Conservation (phyloP, 495 filamentous ascomycete species). For the Aspergillus nidulans region DNA sequence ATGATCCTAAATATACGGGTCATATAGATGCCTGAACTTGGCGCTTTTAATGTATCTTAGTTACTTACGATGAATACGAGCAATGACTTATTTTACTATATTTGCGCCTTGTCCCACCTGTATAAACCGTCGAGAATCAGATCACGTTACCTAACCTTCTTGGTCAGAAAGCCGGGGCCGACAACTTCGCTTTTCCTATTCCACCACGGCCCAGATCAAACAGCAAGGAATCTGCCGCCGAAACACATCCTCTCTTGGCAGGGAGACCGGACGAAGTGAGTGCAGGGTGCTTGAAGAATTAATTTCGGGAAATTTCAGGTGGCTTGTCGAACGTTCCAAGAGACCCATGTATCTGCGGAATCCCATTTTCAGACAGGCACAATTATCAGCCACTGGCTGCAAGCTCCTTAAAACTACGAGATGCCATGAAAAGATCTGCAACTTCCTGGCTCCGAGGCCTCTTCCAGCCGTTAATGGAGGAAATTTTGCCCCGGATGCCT, state of each 20-base stretch:
- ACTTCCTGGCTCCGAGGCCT: neutral
- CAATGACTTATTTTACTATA: neutral
- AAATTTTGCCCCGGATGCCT: neutral
- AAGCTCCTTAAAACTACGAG: neutral
- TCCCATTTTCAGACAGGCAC: neutral
- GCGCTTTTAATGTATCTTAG: conserved; percentile 11
- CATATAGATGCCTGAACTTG: conserved; percentile 12
- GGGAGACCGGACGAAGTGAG: neutral
- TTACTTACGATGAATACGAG: conserved; percentile 1
- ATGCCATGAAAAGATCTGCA: neutral
- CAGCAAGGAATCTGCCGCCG: neutral
- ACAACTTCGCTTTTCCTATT: conserved; percentile 4
- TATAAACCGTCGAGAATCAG: neutral
- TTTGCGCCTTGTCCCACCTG: neutral
- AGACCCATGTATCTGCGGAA: neutral
- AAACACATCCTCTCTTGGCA: neutral
- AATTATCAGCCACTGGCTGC: neutral
- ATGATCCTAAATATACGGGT: conserved; percentile 11
- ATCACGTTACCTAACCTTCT: neutral
- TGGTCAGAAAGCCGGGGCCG: neutral
- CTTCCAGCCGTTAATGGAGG: neutral
- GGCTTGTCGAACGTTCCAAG: neutral
- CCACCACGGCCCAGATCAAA: conserved; percentile 5
- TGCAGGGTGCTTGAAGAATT: neutral
- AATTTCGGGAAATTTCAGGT: neutral